phyloP scores from a whole-genome alignment of 148 eudicot genomes.

The Rhododendron molle region DNA sequence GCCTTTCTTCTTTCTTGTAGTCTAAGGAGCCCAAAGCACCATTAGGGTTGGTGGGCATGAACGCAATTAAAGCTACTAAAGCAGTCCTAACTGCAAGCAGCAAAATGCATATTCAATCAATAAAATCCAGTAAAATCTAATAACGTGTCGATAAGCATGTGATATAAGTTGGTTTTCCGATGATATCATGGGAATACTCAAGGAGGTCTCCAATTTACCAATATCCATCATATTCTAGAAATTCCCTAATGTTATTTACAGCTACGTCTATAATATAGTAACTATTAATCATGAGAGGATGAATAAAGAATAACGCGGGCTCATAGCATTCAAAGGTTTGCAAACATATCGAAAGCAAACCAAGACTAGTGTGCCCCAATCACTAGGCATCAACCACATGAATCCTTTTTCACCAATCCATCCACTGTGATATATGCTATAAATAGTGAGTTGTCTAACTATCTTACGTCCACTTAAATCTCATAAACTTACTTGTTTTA shows the following conservation, averaged over 20 bases:
- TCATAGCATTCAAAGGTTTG: neutral
- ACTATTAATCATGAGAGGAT: neutral
- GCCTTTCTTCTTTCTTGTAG: conserved; percentile 86
- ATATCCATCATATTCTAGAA: neutral
- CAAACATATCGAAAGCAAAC: neutral
- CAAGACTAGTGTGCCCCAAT: neutral
- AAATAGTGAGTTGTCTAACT: no score
- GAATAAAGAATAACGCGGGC: neutral
- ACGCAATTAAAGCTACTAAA: conserved; percentile 87
- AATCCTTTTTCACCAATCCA: neutral
- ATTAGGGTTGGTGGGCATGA: conserved; percentile 97
- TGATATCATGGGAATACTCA: neutral
- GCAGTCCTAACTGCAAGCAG: conserved; percentile 83
- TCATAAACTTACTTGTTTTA: neutral
- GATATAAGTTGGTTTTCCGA: neutral
- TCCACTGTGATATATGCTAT: no score
- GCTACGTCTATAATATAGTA: neutral
- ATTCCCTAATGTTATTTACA: neutral
- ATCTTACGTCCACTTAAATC: neutral
- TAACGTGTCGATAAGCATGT: neutral
- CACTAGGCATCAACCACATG: neutral
- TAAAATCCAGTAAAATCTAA: neutral
- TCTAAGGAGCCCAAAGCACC: conserved; percentile 95
- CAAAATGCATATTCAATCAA: neutral
- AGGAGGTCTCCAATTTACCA: neutral